phyloP scores from a whole-genome alignment of 192 early-diverging fungal species.

The Oehlia diaphana region DNA sequence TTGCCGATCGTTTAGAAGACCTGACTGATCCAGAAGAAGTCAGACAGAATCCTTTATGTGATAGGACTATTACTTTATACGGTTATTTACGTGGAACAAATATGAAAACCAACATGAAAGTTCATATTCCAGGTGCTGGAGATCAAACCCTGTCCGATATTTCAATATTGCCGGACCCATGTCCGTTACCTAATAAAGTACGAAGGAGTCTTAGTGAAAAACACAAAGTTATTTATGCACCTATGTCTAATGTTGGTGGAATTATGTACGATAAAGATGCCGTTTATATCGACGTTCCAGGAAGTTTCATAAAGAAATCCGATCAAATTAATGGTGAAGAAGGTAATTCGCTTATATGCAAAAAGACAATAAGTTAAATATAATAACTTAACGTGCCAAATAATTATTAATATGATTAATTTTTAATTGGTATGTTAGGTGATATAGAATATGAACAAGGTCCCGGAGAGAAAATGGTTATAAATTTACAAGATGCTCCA shows the following conservation, averaged over 20 bases:
- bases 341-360: background rate
- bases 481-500: slow-evolving; percentile 83
- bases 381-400: background rate
- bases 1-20: slow-evolving; percentile 97
- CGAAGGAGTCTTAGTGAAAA: slow-evolving; percentile 88
- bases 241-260: slow-evolving; percentile 97
- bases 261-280: slow-evolving; percentile 99
- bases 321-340: slow-evolving; percentile 37
- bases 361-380: background rate
- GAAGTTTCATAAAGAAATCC: slow-evolving; percentile 68
- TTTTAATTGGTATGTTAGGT: slow-evolving; percentile 24
- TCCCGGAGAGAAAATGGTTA: slow-evolving; percentile 90
- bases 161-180: slow-evolving; percentile 85
- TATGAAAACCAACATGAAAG: slow-evolving; percentile 80
- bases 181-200: slow-evolving; percentile 95
- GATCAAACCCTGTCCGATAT: slow-evolving; percentile 80
- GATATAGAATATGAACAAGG: slow-evolving; percentile 47
- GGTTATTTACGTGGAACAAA: slow-evolving; percentile 96
- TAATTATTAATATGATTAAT: background rate
- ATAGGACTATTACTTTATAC: slow-evolving; percentile 92
- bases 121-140: slow-evolving; percentile 96
- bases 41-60: slow-evolving; percentile 76
- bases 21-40: slow-evolving; percentile 90
- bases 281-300: slow-evolving; percentile 96
- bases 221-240: slow-evolving; percentile 95